phyloP scores from a whole-genome alignment of 495 filamentous ascomycete species.

The Xylaria curta region DNA sequence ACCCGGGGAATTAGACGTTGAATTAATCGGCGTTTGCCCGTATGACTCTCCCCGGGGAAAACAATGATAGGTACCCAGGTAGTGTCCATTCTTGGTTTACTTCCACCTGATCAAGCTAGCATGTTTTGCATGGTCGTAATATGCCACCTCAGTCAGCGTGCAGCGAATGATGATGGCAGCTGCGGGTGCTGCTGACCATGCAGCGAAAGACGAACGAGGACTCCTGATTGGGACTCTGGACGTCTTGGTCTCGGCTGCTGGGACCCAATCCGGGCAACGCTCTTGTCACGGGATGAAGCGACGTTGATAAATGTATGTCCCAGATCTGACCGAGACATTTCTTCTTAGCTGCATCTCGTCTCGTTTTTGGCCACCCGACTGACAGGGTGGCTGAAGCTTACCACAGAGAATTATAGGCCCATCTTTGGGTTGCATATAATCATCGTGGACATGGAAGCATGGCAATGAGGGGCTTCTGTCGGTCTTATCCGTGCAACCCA shows the following conservation, averaged over 20 bases:
- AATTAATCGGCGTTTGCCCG: not conserved
- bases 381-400: conserved; percentile 23
- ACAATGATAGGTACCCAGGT: not conserved
- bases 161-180: conserved; percentile 23
- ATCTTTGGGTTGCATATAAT: conserved; percentile 18
- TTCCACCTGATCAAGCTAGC: conserved; percentile 11
- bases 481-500: conserved; percentile 15
- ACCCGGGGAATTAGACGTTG: not conserved
- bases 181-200: conserved; percentile 24
- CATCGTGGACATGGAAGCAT: conserved; percentile 5
- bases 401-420: conserved; percentile 12
- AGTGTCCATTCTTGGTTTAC: conserved; percentile 10
- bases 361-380: conserved; percentile 13
- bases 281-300: conserved; percentile 16
- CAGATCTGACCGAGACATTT: conserved; percentile 45
- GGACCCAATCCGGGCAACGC: conserved; percentile 22
- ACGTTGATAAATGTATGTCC: conserved; percentile 28
- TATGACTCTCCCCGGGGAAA: not conserved
- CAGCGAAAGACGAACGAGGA: conserved; percentile 12
- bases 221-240: conserved; percentile 21
- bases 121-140: not conserved
- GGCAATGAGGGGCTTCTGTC: conserved; percentile 14
- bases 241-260: conserved; percentile 20
- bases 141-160: conserved; percentile 25
- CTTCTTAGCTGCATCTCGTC: conserved; percentile 12